A percentile compares a stretch with the other conserved stretches of the same genome.
Conservation (phyloP, 2,329 filamentous ascomycete genomes). For the Apiospora kogelbergensis region DNA sequence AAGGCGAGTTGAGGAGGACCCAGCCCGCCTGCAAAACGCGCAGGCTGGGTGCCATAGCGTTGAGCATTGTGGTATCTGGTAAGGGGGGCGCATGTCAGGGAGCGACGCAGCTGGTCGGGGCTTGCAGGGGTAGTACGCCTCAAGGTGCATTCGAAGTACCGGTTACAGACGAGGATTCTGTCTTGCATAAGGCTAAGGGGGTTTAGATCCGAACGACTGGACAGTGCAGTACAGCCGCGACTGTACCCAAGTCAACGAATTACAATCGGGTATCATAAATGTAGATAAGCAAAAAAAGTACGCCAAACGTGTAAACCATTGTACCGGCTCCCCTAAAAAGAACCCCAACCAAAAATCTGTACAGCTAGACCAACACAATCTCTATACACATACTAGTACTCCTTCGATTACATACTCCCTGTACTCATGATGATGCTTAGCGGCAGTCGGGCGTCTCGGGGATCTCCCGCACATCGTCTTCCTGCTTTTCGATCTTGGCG, state of each 20-base stretch:
- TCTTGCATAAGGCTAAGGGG: no score
- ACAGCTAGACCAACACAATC: not conserved
- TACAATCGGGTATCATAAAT: conserved; percentile 1
- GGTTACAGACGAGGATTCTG: no score
- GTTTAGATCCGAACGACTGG: no score
- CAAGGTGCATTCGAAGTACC: no score
- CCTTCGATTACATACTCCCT: not conserved
- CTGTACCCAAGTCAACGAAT: not conserved
- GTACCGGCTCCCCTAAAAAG: not conserved
- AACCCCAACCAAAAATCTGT: not conserved
- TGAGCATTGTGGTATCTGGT: no score
- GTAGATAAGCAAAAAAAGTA: not conserved
- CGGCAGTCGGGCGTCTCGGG: conserved; percentile 17
- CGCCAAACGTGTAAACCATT: not conserved
- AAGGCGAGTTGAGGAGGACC: no score
- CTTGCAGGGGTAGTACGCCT: no score
- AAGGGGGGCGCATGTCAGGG: no score
- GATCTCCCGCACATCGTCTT: conserved; percentile 16
- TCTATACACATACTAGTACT: not conserved
- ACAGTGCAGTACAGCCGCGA: not conserved
- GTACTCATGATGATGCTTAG: not conserved
- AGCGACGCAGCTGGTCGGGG: no score
- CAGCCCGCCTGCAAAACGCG: no score
- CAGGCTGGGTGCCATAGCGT: no score
- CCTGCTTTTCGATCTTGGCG: conserved; percentile 11